These are phyloP conservation scores for Trichoderma gamsii DNA, from an alignment of 495 filamentous ascomycete species.

Conservation along the genomic window DNA sequence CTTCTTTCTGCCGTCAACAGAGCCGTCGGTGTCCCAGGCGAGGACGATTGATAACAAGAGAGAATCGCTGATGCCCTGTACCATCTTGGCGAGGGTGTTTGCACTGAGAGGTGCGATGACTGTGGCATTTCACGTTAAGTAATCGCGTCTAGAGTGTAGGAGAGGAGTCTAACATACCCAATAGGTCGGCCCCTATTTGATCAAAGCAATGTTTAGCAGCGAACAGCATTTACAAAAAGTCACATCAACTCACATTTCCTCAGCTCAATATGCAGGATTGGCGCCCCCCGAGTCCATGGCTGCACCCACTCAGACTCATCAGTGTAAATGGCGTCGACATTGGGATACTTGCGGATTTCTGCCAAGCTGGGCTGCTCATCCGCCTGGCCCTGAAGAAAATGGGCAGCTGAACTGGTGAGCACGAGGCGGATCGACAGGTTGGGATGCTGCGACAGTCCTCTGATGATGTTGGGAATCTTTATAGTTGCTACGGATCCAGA, in stretches of 20 bases:
- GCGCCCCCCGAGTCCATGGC: conserved; percentile 61
- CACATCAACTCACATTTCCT: conserved; percentile 39
- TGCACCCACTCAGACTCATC: conserved; percentile 76
- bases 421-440: conserved; percentile 73
- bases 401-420: conserved; percentile 61
- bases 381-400: conserved; percentile 66
- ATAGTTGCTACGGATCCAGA: conserved; percentile 79
- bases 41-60: conserved; percentile 67
- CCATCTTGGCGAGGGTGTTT: conserved; percentile 76
- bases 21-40: conserved; percentile 76
- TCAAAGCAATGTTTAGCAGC: neutral
- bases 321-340: conserved; percentile 66
- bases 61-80: conserved; percentile 58
- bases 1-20: conserved; percentile 49
- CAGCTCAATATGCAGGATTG: conserved; percentile 81
- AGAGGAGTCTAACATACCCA: conserved; percentile 30
- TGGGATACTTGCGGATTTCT: conserved; percentile 39
- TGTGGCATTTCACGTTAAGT: neutral
- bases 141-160: too few relatives aligned
- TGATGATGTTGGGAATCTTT: conserved; percentile 71
- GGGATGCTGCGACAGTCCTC: conserved; percentile 42
- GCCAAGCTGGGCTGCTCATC: conserved; percentile 60
- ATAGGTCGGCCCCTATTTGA: conserved; percentile 54
- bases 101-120: conserved; percentile 72
- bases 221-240: neutral